phyloP scores from a whole-genome alignment of 1,139 yeast species.

The Blastobotrys aristatus region DNA sequence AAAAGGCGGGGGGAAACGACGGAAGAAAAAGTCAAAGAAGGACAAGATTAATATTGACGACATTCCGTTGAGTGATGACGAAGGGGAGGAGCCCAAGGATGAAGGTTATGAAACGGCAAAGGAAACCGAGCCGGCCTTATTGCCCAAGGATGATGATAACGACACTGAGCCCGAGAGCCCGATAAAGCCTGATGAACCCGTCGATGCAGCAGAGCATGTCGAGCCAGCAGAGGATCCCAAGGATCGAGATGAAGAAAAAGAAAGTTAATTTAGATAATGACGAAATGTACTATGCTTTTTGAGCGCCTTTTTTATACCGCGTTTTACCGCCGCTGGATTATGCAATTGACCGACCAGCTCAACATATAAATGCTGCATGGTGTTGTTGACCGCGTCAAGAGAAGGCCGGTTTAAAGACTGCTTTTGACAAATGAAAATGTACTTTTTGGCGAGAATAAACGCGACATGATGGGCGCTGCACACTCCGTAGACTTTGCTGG shows the following conservation, averaged over 20 bases:
- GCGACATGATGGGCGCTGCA: neutral
- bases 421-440: neutral
- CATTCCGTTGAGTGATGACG: slow-evolving; percentile 9
- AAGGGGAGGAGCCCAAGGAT: slow-evolving; percentile 1
- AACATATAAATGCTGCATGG: neutral
- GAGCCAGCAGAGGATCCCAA: no score
- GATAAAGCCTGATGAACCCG: slow-evolving; percentile 1
- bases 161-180: neutral
- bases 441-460: neutral
- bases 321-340: neutral
- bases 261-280: neutral
- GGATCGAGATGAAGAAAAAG: no score
- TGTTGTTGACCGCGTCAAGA: neutral
- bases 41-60: slow-evolving; percentile 30
- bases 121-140: neutral
- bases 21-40: slow-evolving; percentile 12
- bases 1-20: slow-evolving; percentile 16
- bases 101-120: slow-evolving; percentile 1
- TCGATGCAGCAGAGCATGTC: neutral
- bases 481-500: neutral
- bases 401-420: neutral
- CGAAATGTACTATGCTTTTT: neutral
- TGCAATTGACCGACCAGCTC: neutral
- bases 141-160: slow-evolving; percentile 5
- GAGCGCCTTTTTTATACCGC: neutral